Conservation (phyloP, 345 rosid species). For the Camelina laxa region DNA sequence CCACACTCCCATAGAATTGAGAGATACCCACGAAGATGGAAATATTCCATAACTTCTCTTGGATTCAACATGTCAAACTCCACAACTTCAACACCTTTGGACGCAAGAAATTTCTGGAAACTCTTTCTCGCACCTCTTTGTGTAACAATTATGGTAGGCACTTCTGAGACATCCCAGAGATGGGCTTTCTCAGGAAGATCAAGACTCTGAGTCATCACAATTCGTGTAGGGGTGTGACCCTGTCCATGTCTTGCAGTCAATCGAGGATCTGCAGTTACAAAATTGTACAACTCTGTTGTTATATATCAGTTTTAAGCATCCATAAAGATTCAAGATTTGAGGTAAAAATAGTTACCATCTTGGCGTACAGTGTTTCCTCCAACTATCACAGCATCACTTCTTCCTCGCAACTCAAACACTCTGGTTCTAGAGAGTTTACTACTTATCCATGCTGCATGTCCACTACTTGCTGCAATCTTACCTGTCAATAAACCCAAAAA, state of each 20-base stretch:
- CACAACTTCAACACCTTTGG: slow-evolving; percentile 94
- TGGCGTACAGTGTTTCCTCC: slow-evolving; percentile 91
- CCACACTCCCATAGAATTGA: slow-evolving; percentile 98
- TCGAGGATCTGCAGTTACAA: slow-evolving; percentile 67
- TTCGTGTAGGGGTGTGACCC: slow-evolving; percentile 81
- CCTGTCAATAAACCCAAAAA: slow-evolving; percentile 52
- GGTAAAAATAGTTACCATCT: slow-evolving; percentile 62
- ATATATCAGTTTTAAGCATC: background rate
- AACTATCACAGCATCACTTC: slow-evolving; percentile 88
- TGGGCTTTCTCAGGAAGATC: slow-evolving; percentile 89
- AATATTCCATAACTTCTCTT: slow-evolving; percentile 94
- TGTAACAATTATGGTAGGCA: slow-evolving; percentile 77
- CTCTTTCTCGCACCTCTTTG: slow-evolving; percentile 93
- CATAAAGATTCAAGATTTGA: slow-evolving; percentile 15
- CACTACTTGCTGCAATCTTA: slow-evolving; percentile 90
- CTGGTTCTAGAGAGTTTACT: slow-evolving; percentile 76
- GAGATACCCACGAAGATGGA: slow-evolving; percentile 87
- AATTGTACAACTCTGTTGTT: background rate
- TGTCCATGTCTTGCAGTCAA: slow-evolving; percentile 92
- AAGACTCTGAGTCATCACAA: slow-evolving; percentile 81
- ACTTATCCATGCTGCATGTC: slow-evolving; percentile 97
- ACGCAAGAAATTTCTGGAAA: slow-evolving; percentile 78
- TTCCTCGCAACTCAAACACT: slow-evolving; percentile 83
- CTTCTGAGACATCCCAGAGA: slow-evolving; percentile 89
- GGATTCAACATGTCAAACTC: slow-evolving; percentile 94